Conservation (phyloP, 1,139 yeast species). For the Williopsis jadinii region DNA sequence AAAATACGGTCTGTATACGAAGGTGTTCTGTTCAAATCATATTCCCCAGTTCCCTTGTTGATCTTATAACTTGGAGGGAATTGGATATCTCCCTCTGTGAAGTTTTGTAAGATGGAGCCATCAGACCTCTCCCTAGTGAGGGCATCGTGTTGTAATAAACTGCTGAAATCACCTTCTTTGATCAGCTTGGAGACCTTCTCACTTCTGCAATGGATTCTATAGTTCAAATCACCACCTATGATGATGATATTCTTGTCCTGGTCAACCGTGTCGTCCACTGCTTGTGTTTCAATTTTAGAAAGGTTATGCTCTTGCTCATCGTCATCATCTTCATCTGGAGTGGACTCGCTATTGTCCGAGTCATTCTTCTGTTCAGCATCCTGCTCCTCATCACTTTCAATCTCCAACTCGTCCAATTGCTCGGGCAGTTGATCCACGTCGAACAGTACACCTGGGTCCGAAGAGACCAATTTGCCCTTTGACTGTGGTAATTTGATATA, state of each 20-base stretch:
- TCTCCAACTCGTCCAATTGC: constrained; percentile 22
- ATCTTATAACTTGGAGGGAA: constrained; percentile 74
- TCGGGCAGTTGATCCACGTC: constrained; percentile 17
- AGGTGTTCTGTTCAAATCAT: constrained; percentile 58
- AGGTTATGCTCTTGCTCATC: not conserved
- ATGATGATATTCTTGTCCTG: constrained; percentile 32
- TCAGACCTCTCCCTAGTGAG: constrained; percentile 44
- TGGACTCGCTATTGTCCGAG: not conserved
- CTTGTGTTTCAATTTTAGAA: too few species aligned
- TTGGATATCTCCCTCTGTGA: constrained; percentile 52
- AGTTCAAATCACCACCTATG: constrained; percentile 73
- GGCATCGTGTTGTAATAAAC: constrained; percentile 50
- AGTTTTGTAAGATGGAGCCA: constrained; percentile 53
- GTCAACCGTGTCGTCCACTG: constrained; percentile 2
- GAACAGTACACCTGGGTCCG: constrained; percentile 14
- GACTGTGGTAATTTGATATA: constrained; percentile 15
- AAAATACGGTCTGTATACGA: constrained; percentile 77
- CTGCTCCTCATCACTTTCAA: constrained; percentile 24
- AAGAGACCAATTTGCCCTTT: constrained; percentile 17
- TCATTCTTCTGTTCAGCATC: constrained; percentile 5
- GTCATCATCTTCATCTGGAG: not conserved
- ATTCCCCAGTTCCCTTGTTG: constrained; percentile 32
- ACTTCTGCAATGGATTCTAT: constrained; percentile 43
- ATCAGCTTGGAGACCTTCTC: constrained; percentile 37
- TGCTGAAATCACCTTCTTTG: constrained; percentile 22